Evolutionary conservation across 805 yeast genomes (phyloP).

Genomic region (Lachancea quebecensis): DNA sequence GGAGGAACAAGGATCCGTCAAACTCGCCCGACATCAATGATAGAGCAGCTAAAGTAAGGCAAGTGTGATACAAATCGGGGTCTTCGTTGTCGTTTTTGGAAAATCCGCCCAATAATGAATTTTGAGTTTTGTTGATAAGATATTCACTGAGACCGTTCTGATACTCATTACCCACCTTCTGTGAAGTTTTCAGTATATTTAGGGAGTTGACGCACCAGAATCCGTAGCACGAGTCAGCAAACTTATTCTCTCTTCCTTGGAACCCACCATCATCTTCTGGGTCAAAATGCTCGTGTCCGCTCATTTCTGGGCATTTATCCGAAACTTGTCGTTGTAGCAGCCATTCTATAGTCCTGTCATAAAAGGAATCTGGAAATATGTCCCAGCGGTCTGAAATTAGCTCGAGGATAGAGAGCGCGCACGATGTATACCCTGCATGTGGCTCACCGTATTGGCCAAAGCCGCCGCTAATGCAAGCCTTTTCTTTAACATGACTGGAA

Average conservation of each 20-base stretch:
- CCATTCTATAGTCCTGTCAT: constrained; percentile 47
- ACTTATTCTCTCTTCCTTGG: constrained; percentile 81
- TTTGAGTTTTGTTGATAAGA: constrained; percentile 52
- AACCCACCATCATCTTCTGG: constrained; percentile 63
- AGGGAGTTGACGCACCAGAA: constrained; percentile 75
- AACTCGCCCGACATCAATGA: constrained; percentile 32
- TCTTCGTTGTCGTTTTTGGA: constrained; percentile 54
- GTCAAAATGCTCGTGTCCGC: constrained; percentile 35
- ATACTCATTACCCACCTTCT: background rate
- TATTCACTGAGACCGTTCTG: constrained; percentile 25
- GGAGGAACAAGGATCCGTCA: constrained; percentile 28
- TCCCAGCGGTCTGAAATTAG: constrained; percentile 6
- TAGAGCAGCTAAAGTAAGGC: constrained; percentile 51
- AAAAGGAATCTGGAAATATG: constrained; percentile 13
- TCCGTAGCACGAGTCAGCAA: constrained; percentile 79
- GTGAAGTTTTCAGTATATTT: constrained; percentile 31
- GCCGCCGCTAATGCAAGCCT: constrained; percentile 59
- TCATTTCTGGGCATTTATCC: constrained; percentile 15
- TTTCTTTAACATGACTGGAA: constrained; percentile 32
- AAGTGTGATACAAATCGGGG: constrained; percentile 69
- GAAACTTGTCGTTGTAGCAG: constrained; percentile 53
- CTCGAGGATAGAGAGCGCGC: constrained; percentile 57
- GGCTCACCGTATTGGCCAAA: constrained; percentile 58
- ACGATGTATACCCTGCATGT: constrained; percentile 83
- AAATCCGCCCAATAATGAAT: constrained; percentile 67